These are phyloP conservation scores for Metrosideros polymorpha DNA, from an alignment of 441 rosid species.

Conservation along the genomic window DNA sequence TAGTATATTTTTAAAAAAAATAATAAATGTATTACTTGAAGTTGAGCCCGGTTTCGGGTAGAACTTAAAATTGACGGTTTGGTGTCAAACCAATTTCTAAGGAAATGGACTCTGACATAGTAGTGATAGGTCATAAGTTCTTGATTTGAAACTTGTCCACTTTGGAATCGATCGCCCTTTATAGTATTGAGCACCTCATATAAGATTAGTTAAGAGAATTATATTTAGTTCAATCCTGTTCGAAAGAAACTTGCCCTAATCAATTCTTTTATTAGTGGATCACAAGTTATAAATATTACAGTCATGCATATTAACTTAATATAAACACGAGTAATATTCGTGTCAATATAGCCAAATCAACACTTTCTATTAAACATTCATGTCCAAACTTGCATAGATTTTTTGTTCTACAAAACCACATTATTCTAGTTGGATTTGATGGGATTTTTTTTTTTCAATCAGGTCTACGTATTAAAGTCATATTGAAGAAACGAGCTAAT, in stretches of 20 bases:
- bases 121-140: accelerated
- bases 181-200: neutral
- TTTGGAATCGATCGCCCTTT: neutral
- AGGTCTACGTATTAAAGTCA: neutral
- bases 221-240: neutral
- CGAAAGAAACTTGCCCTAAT: neutral
- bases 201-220: neutral
- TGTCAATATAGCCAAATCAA: neutral
- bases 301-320: neutral
- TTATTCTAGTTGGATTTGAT: neutral
- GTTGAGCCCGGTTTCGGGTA: accelerated
- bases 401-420: neutral
- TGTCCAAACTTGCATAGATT: neutral
- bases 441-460: accelerated
- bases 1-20: neutral
- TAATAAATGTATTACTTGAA: neutral
- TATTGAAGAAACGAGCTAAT: neutral
- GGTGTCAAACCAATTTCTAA: accelerated
- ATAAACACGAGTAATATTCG: neutral
- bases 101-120: accelerated
- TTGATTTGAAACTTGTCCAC: neutral
- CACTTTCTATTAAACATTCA: neutral
- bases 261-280: neutral
- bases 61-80: accelerated
- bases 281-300: neutral